Conservation (phyloP, 257 asterid genomes). For the Solanum pimpinellifolium region DNA sequence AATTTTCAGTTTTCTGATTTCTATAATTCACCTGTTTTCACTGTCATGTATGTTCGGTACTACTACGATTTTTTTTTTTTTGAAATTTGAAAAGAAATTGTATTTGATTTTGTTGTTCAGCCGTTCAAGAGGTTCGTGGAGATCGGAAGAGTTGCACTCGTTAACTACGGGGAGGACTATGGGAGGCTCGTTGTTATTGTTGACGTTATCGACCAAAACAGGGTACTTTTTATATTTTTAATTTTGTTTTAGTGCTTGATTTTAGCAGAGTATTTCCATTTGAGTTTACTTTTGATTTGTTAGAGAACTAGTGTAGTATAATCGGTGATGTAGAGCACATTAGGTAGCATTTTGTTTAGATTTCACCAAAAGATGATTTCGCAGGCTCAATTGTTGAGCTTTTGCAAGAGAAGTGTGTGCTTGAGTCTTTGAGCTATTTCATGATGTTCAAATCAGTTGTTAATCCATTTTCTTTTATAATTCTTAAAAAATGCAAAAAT, state of each 20-base stretch:
- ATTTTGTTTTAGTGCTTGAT: slow-evolving; percentile 10
- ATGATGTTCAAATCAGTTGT: background rate
- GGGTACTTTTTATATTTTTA: background rate
- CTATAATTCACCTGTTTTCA: background rate
- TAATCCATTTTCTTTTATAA: background rate
- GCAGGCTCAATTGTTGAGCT: background rate
- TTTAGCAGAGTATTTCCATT: background rate
- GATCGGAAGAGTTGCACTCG: slow-evolving; percentile 74
- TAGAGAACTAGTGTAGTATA: background rate
- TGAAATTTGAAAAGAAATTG: background rate
- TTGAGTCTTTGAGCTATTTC: background rate
- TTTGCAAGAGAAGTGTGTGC: background rate
- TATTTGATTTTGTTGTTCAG: slow-evolving; percentile 5
- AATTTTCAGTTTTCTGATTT: background rate
- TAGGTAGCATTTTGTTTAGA: background rate
- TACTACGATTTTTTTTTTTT: background rate
- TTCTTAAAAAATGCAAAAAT: background rate
- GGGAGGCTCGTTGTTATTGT: slow-evolving; percentile 67
- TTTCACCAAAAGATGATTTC: background rate
- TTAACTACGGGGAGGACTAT: slow-evolving; percentile 64
- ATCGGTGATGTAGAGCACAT: background rate
- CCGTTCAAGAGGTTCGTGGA: slow-evolving; percentile 85
- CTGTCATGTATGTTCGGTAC: background rate
- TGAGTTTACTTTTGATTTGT: background rate
- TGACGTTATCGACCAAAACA: slow-evolving; percentile 25